Evolutionary conservation across 1,284 basidiomycete genomes (phyloP).

Genomic region (Ganoderma multipileum): DNA sequence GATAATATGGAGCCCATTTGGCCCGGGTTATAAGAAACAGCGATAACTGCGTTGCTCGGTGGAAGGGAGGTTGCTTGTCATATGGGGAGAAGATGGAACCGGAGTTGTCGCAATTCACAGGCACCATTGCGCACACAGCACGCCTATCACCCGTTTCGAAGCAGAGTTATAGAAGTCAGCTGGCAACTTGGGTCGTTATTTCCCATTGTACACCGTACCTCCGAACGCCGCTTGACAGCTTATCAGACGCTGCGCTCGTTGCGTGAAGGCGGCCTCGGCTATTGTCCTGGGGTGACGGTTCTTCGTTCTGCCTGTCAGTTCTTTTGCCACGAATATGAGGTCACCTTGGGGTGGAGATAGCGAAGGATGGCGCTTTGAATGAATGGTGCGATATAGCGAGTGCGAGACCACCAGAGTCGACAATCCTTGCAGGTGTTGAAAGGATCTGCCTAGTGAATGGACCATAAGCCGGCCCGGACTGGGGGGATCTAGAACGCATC

Average conservation of each 20-base stretch:
- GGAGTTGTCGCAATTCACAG: conserved; percentile 5
- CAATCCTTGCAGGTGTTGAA: neutral
- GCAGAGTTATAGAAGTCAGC: neutral
- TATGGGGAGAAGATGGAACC: neutral
- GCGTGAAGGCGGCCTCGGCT: neutral
- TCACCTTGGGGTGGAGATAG: neutral
- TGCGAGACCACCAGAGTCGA: neutral
- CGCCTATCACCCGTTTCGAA: neutral
- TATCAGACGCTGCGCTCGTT: neutral
- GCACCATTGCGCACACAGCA: conserved; percentile 7
- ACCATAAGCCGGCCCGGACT: neutral
- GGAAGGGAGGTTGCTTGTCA: neutral
- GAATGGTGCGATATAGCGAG: neutral
- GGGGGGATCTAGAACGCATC: neutral
- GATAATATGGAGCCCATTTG: neutral
- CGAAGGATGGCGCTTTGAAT: neutral
- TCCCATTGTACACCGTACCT: neutral
- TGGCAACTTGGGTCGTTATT: neutral
- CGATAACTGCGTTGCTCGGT: neutral
- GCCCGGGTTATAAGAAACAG: conserved; percentile 6
- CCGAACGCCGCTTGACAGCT: neutral
- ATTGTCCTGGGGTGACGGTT: neutral
- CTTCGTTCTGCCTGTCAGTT: neutral
- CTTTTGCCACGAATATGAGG: neutral
- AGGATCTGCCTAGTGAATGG: neutral